Conservation (phyloP, 2,329 filamentous ascomycete genomes). For the Colletotrichum sp. region DNA sequence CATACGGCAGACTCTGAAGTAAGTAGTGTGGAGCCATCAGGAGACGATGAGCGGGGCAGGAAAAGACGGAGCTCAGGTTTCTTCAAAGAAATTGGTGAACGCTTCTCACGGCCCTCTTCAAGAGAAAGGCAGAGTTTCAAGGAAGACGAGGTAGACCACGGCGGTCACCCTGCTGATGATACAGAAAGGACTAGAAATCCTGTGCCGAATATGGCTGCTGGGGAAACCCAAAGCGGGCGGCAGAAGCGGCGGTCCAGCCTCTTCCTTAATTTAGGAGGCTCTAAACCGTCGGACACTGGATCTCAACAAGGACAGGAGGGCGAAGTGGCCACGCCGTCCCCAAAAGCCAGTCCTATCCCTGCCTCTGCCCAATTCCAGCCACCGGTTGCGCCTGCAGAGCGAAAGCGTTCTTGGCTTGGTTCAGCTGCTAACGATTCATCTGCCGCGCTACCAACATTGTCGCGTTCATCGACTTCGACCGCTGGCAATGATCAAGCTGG, state of each 20-base stretch:
- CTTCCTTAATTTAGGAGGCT: slow-evolving; percentile 35
- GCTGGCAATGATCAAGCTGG: slow-evolving; percentile 18
- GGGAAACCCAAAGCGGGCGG: slow-evolving; percentile 39
- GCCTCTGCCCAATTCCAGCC: slow-evolving; percentile 22
- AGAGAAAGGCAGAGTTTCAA: slow-evolving; percentile 33
- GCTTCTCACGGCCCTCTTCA: slow-evolving; percentile 39
- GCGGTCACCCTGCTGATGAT: not conserved
- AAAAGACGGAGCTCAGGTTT: slow-evolving; percentile 46
- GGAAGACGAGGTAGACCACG: slow-evolving; percentile 17
- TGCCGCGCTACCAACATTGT: slow-evolving; percentile 16
- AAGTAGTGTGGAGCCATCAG: slow-evolving; percentile 38
- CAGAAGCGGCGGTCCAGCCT: slow-evolving; percentile 43
- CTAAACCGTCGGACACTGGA: slow-evolving; percentile 24
- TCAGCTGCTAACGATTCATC: slow-evolving; percentile 21
- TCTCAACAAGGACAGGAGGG: slow-evolving; percentile 28
- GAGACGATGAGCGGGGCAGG: slow-evolving; percentile 39
- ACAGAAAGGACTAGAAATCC: slow-evolving; percentile 43
- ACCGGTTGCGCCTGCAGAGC: slow-evolving; percentile 30
- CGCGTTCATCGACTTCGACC: slow-evolving; percentile 31
- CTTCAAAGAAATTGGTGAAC: slow-evolving; percentile 57
- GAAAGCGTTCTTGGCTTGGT: slow-evolving; percentile 45
- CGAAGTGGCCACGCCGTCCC: not conserved
- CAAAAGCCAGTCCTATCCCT: slow-evolving; percentile 24
- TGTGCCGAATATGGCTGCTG: slow-evolving; percentile 43
- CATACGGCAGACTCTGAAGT: slow-evolving; percentile 44